Percentiles rank a stretch among this genome's conserved stretches.
phyloP scores from a whole-genome alignment of 2,329 filamentous ascomycete species.

The Neurospora sp. region DNA sequence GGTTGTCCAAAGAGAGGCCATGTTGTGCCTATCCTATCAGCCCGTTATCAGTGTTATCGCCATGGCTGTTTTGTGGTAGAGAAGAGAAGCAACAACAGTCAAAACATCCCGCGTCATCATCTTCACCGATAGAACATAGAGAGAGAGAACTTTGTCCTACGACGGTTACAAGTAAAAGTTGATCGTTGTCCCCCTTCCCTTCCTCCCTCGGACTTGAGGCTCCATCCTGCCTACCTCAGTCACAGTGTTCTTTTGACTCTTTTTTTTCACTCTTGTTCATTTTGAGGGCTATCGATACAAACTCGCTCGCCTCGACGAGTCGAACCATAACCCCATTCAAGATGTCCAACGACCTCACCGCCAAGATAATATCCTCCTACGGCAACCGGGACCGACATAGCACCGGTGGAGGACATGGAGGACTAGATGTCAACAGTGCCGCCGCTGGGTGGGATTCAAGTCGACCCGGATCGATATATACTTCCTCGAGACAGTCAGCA shows the following conservation, averaged over 20 bases:
- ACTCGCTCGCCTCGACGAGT: background rate
- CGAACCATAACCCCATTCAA: background rate
- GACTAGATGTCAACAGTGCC: background rate
- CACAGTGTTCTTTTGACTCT: background rate
- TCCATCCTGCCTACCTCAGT: background rate
- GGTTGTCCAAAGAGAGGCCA: background rate
- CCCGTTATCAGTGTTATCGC: background rate
- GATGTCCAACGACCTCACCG: background rate
- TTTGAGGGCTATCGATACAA: background rate
- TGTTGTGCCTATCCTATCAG: background rate
- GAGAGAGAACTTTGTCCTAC: background rate
- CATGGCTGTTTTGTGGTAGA: background rate
- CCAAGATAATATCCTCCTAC: slow-evolving; percentile 1
- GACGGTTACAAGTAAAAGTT: background rate
- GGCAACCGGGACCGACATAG: background rate
- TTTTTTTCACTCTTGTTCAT: background rate
- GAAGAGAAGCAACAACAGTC: background rate
- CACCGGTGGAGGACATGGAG: background rate
- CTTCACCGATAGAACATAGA: background rate
- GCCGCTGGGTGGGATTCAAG: background rate
- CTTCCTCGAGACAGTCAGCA: slow-evolving; percentile 5
- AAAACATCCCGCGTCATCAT: background rate
- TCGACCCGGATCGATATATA: background rate
- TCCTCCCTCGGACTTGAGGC: background rate
- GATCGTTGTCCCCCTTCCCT: background rate